Percentiles rank a stretch among this genome's conserved stretches.
Conservation (phyloP, 1,139 yeast species). For the Blastobotrys aristatus region DNA sequence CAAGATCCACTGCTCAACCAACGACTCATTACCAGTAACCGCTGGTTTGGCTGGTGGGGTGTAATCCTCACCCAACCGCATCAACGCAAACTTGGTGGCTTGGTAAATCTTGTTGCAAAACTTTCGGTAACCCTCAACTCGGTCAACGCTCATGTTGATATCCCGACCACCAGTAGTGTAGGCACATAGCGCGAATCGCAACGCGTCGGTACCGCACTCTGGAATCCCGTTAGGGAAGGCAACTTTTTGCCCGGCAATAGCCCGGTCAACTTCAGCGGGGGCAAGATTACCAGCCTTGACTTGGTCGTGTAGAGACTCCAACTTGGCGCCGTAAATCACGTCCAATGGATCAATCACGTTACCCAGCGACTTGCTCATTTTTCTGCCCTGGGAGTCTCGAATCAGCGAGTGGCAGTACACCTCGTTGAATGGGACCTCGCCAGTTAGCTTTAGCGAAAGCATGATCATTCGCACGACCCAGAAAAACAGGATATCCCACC, state of each 20-base stretch:
- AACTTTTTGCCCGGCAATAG: conserved; percentile 79
- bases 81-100: conserved; percentile 94
- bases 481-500: conserved; percentile 98
- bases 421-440: conserved; percentile 87
- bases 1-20: conserved; percentile 95
- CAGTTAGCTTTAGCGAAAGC: conserved; percentile 85
- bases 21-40: conserved; percentile 74
- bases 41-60: conserved; percentile 62
- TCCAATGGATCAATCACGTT: conserved; percentile 95
- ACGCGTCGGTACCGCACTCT: conserved; percentile 98
- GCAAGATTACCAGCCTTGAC: conserved; percentile 79
- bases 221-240: conserved; percentile 98
- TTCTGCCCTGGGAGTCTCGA: conserved; percentile 98
- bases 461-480: conserved; percentile 98
- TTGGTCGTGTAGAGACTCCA: conserved; percentile 75
- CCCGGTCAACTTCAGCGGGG: conserved; percentile 81
- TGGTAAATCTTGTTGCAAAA: conserved; percentile 99
- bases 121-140: conserved; percentile 98
- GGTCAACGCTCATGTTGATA: conserved; percentile 88
- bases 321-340: conserved; percentile 81
- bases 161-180: conserved; percentile 99
- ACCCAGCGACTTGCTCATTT: conserved; percentile 97
- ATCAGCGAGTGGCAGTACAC: conserved; percentile 98
- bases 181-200: conserved; percentile 97
- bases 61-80: conserved; percentile 88